Base-by-base conservation (phyloP, 169 alveolate species). In the Eimeria sp. region DNA sequence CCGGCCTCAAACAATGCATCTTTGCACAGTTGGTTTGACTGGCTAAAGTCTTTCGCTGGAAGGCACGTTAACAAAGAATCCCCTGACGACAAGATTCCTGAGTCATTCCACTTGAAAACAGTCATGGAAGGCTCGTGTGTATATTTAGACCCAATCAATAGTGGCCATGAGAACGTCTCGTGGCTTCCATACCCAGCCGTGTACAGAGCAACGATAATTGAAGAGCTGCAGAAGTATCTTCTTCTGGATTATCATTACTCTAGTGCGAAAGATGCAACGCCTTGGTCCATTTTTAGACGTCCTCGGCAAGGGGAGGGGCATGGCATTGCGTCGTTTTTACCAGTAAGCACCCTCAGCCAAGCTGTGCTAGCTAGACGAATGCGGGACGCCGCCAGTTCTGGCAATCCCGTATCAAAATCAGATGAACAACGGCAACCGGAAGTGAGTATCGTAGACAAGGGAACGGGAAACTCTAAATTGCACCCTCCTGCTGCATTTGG, bases 101-200 rank as follows among this genome's bases (percentile, higher is more conserved):
- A 87, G 63, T 34, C 67, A 40, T 87, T 87, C 93, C 82, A 87
- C 93, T 11, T 87, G 82, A 87, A 87, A 14, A 87, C 93, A 30
- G 82, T 87, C 47, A 40, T 87, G 43, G 93, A 87, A 43, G 82
- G 18, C 6, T 65, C 93, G 0, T 87, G 75, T 43, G 6, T 63
- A 20, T 87, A 87, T 49, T 47, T 87, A 30, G 93, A 87, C 45
- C 82, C 93, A 14, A n/a, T 87, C 67, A 87, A 87, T 51, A 49
- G 65, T 57, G 65, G 82, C 27, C 61, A 87, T 67, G 75, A 63
- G 27, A 76, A 83, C n/a, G 82, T 49, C 13, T 63, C 93, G 65
- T 87, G 93, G 93, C 43, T 87, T n/a, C 93, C 93, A 25, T 87
- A 63, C 83, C 83, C 93, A 20, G 93, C 93, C 10, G n/a, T 57